Conservation (phyloP, 176 grass and related monocot genomes). For the Alopecurus myosuroides region DNA sequence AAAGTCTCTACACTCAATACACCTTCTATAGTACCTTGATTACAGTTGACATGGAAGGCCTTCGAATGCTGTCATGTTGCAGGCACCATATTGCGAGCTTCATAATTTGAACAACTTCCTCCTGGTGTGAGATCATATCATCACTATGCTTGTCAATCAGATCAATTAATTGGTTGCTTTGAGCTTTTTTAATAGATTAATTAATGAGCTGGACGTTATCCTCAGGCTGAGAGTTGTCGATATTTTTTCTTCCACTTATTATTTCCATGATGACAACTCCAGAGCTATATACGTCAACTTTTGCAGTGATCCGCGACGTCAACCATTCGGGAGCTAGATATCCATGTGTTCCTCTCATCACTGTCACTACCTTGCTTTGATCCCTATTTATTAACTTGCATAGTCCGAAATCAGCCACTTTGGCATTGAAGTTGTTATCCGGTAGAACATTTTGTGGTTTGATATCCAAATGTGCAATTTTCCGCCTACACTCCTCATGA, state of each 20-base stretch:
- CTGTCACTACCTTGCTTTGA: background rate
- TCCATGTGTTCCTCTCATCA: background rate
- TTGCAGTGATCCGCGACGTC: background rate
- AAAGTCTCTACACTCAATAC: background rate
- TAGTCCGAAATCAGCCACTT: background rate
- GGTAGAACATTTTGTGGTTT: background rate
- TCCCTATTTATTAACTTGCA: background rate
- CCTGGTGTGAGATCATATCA: background rate
- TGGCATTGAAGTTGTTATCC: background rate
- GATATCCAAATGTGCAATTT: background rate
- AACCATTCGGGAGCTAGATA: background rate
- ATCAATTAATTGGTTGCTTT: background rate
- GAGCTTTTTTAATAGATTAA: background rate
- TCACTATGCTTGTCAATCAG: background rate
- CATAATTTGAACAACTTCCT: background rate
- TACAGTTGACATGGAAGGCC: background rate
- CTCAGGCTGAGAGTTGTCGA: background rate
- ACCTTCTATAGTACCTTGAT: background rate
- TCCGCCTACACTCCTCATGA: background rate
- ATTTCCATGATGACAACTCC: background rate
- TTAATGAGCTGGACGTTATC: background rate
- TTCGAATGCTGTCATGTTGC: background rate
- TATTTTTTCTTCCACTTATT: background rate
- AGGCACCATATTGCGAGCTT: background rate
- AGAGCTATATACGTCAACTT: background rate